Percentiles rank a stretch among this genome's conserved stretches.
These are phyloP conservation scores for Arthrobotrys entomopaga DNA, from an alignment of 2,329 filamentous ascomycete genomes.

Conservation along the genomic window DNA sequence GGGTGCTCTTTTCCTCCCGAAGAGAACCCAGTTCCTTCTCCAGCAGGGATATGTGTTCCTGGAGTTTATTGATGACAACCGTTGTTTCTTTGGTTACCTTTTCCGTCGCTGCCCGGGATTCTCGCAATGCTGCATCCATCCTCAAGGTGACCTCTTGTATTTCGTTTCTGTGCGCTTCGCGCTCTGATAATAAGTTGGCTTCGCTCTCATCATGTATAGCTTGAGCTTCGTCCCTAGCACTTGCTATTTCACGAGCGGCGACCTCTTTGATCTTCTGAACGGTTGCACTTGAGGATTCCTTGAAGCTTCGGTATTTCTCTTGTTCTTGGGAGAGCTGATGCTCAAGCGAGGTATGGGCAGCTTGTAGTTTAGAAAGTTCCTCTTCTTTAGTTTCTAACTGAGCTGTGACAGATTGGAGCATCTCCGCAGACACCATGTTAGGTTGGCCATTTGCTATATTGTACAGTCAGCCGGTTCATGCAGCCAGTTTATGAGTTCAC, in stretches of 20 bases:
- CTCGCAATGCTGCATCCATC: constrained; percentile 44
- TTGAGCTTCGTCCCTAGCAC: constrained; percentile 55
- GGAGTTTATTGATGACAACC: constrained; percentile 20
- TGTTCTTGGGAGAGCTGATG: constrained; percentile 64
- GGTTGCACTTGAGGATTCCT: constrained; percentile 55
- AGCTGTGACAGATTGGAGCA: constrained; percentile 83
- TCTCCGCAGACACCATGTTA: constrained; percentile 90
- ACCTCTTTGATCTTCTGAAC: constrained; percentile 54
- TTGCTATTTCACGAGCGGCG: constrained; percentile 49
- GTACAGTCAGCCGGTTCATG: constrained; percentile 55
- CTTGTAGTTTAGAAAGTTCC: constrained; percentile 69
- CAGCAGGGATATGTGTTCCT: constrained; percentile 25
- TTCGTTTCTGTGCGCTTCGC: constrained; percentile 55
- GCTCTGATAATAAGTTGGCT: constrained; percentile 49
- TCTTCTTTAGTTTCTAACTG: constrained; percentile 79
- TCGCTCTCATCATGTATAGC: constrained; percentile 55
- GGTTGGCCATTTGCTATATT: constrained; percentile 77
- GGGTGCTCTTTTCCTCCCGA: constrained; percentile 17
- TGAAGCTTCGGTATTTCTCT: constrained; percentile 56
- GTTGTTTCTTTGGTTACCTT: constrained; percentile 44
- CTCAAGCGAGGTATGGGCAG: constrained; percentile 67
- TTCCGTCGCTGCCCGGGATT: constrained; percentile 36
- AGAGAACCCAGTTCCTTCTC: constrained; percentile 29
- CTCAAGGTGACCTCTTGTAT: constrained; percentile 46
- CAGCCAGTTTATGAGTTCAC: background rate